phyloP scores from a whole-genome alignment of 2,329 filamentous ascomycete genomes.

The Corynespora cassiicola region DNA sequence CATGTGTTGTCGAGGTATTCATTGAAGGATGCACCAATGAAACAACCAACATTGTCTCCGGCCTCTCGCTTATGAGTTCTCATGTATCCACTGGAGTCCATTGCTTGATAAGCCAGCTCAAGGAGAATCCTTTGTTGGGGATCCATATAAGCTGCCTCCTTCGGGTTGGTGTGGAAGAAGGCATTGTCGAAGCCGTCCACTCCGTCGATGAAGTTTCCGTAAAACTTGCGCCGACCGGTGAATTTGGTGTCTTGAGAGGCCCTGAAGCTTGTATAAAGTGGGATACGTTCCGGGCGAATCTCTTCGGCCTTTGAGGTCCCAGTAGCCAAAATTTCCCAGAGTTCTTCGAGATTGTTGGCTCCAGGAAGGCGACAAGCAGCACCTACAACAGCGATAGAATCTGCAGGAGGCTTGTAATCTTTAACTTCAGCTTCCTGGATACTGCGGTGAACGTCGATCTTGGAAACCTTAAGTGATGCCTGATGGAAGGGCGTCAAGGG shows the following conservation, averaged over 20 bases:
- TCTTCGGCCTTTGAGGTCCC: slow-evolving; percentile 14
- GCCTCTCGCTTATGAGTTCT: slow-evolving; percentile 10
- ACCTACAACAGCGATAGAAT: slow-evolving; percentile 16
- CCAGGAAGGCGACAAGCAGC: slow-evolving; percentile 15
- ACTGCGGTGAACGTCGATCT: slow-evolving; percentile 11
- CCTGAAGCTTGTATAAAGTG: slow-evolving; percentile 6
- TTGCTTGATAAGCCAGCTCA: slow-evolving; percentile 37
- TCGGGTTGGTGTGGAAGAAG: slow-evolving; percentile 29
- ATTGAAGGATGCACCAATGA: slow-evolving; percentile 35
- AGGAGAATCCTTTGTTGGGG: slow-evolving; percentile 34
- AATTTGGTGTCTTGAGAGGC: slow-evolving; percentile 5
- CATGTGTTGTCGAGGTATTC: slow-evolving; percentile 36
- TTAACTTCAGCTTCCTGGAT: not conserved
- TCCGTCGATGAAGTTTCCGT: slow-evolving; percentile 33
- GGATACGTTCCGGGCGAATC: slow-evolving; percentile 9
- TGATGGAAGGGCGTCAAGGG: slow-evolving; percentile 22
- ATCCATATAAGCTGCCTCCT: slow-evolving; percentile 31
- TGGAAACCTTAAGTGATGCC: slow-evolving; percentile 12
- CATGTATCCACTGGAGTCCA: slow-evolving; percentile 43
- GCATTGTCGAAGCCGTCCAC: slow-evolving; percentile 38
- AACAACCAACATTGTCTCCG: slow-evolving; percentile 37
- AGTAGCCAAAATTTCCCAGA: slow-evolving; percentile 17
- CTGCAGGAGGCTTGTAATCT: slow-evolving; percentile 2
- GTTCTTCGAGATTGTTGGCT: slow-evolving; percentile 18
- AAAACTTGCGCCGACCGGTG: slow-evolving; percentile 14